Conservation (phyloP, 1,139 yeast species). For the Geotrichum candidum region DNA sequence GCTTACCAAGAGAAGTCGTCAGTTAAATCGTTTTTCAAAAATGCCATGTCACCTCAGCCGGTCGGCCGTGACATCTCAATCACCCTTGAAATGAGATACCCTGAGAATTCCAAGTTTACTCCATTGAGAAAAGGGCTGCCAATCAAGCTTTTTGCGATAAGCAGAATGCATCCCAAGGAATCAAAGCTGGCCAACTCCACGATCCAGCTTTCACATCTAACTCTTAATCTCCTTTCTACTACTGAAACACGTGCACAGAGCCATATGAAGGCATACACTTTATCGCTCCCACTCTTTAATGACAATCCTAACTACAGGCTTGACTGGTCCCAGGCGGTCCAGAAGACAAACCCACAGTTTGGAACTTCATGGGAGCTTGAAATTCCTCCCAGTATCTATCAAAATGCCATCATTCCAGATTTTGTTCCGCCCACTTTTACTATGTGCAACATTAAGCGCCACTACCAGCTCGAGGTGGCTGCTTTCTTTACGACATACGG, state of each 20-base stretch:
- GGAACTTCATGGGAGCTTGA: slow-evolving; percentile 20
- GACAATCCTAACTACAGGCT: not conserved
- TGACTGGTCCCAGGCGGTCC: slow-evolving; percentile 16
- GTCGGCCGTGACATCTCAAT: slow-evolving; percentile 15
- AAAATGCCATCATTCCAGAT: slow-evolving; percentile 45
- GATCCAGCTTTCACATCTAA: slow-evolving; percentile 24
- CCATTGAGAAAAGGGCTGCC: slow-evolving; percentile 27
- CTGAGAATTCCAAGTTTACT: slow-evolving; percentile 23
- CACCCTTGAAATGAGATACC: slow-evolving; percentile 29
- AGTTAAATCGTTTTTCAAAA: not conserved
- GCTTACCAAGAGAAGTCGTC: not conserved
- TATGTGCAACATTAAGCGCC: slow-evolving; percentile 52
- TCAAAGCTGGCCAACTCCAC: slow-evolving; percentile 13
- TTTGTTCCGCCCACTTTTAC: slow-evolving; percentile 49
- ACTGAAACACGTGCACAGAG: slow-evolving; percentile 30
- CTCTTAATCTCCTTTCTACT: slow-evolving; percentile 25
- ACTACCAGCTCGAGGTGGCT: slow-evolving; percentile 42
- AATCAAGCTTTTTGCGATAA: slow-evolving; percentile 24
- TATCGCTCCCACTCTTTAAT: slow-evolving; percentile 9
- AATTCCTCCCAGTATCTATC: slow-evolving; percentile 21
- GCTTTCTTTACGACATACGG: slow-evolving; percentile 43
- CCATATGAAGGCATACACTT: slow-evolving; percentile 17
- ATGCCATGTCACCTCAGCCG: not conserved
- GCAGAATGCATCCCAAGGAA: slow-evolving; percentile 20
- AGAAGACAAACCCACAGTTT: not conserved